These are phyloP conservation scores for Lagenaria siceraria DNA, from an alignment of 306 rosid species.

Conservation along the genomic window DNA sequence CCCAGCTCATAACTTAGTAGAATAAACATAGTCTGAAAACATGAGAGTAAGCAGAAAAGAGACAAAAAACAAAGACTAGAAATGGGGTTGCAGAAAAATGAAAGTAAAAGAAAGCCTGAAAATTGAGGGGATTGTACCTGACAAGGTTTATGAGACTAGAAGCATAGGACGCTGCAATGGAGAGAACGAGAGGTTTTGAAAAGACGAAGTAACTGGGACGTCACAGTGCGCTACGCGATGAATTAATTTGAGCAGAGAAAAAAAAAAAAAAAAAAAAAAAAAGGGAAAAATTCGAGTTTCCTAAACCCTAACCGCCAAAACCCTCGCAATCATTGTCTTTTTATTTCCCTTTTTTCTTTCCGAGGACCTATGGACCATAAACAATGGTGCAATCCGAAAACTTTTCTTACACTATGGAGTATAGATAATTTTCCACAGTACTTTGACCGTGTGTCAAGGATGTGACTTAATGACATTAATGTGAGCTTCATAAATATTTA, in stretches of 20 bases:
- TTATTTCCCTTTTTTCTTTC: neutral
- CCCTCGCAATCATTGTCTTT: slow-evolving; percentile 9
- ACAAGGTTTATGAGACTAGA: neutral
- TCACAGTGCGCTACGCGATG: neutral
- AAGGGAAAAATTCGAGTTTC: neutral
- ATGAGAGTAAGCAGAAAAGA: neutral
- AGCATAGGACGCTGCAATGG: neutral
- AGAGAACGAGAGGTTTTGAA: neutral
- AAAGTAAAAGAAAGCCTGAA: neutral
- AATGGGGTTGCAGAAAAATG: neutral
- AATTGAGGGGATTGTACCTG: neutral
- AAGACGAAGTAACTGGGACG: neutral
- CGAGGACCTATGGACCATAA: too few species aligned
- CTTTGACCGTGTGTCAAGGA: too few species aligned
- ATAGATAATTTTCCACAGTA: too few species aligned
- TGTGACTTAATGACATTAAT: too few species aligned
- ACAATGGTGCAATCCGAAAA: too few species aligned
- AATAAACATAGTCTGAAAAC: neutral
- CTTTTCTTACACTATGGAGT: too few species aligned
- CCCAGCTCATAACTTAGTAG: neutral
- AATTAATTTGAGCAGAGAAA: neutral
- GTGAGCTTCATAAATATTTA: too few species aligned
- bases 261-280: rapidly evolving
- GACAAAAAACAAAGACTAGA: neutral
- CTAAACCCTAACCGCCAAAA: slow-evolving; percentile 50